Evolutionary conservation across 768 basidiomycete species (phyloP).

Genomic region (Leucosporidium creatinivorum): DNA sequence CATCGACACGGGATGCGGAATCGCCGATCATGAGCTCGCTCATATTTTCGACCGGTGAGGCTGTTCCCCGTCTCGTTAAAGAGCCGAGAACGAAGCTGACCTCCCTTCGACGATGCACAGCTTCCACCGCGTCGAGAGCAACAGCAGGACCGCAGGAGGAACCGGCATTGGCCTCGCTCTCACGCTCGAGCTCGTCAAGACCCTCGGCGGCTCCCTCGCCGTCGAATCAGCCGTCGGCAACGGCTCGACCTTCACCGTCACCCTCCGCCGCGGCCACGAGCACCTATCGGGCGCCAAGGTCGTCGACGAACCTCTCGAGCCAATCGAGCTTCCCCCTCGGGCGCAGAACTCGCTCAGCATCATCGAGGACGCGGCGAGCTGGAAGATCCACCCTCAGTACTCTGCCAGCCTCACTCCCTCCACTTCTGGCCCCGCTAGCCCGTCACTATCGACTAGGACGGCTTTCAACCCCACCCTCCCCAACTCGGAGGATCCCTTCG

Average conservation of each 20-base stretch:
- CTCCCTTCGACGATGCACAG: neutral
- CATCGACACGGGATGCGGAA: constrained; percentile 30
- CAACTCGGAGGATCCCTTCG: neutral
- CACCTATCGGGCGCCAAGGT: constrained; percentile 25
- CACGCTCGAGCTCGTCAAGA: constrained; percentile 31
- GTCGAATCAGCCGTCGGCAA: constrained; percentile 23
- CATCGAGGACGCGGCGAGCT: constrained; percentile 23
- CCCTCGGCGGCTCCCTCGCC: constrained; percentile 28
- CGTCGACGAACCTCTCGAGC: constrained; percentile 13
- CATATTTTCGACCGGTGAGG: constrained; percentile 29
- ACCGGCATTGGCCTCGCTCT: constrained; percentile 22
- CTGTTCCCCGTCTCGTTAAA: neutral
- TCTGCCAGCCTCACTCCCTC: neutral
- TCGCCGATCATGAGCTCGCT: constrained; percentile 21
- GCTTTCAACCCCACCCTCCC: neutral
- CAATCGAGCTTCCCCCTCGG: neutral
- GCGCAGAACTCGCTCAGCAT: constrained; percentile 9
- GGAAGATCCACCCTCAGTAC: constrained; percentile 16
- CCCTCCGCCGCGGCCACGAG: constrained; percentile 17
- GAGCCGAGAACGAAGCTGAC: neutral
- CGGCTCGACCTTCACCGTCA: constrained; percentile 19
- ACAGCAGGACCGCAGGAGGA: neutral
- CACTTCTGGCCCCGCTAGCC: constrained; percentile 14
- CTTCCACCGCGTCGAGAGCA: constrained; percentile 30
- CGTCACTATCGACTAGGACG: neutral